phyloP scores from a whole-genome alignment of 2,329 filamentous ascomycete species.

The Curvularia eragrostidis region DNA sequence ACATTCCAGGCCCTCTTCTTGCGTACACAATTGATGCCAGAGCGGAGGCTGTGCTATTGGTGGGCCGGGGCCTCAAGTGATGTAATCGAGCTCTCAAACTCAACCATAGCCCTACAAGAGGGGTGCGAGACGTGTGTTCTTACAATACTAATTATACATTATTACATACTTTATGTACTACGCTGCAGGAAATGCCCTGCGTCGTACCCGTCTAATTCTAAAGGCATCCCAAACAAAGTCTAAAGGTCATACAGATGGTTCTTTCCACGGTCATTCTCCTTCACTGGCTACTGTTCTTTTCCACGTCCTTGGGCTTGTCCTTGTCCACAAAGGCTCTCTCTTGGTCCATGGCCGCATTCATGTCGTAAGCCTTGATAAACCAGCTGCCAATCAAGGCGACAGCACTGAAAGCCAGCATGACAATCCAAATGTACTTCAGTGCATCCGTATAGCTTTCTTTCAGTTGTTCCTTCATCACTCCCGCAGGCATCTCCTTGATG shows the following conservation, averaged over 20 bases:
- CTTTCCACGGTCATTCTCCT: neutral
- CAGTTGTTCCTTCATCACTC: slow-evolving; percentile 53
- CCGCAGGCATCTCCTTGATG: slow-evolving; percentile 61
- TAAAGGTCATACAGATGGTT: neutral
- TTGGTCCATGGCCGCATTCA: slow-evolving; percentile 57
- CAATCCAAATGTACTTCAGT: slow-evolving; percentile 63
- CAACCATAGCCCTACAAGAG: neutral
- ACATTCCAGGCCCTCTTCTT: neutral
- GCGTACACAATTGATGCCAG: neutral
- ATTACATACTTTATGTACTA: neutral
- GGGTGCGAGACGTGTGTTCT: neutral
- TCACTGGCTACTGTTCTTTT: slow-evolving; percentile 17
- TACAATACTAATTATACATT: slow-evolving; percentile 3
- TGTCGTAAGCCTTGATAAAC: slow-evolving; percentile 57
- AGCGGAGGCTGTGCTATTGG: neutral
- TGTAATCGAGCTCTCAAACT: neutral
- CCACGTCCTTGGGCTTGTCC: slow-evolving; percentile 34
- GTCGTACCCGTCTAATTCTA: neutral
- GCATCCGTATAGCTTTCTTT: slow-evolving; percentile 61
- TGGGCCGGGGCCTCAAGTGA: neutral
- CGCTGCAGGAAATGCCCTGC: neutral
- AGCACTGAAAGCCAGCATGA: slow-evolving; percentile 61
- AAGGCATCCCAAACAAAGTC: neutral
- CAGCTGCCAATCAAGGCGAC: slow-evolving; percentile 60
- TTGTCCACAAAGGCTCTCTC: slow-evolving; percentile 57